Percentiles rank a stretch among this genome's conserved stretches.
Conservation (phyloP, 2,329 filamentous ascomycete species). For the Calcarisporium arbuscula region DNA sequence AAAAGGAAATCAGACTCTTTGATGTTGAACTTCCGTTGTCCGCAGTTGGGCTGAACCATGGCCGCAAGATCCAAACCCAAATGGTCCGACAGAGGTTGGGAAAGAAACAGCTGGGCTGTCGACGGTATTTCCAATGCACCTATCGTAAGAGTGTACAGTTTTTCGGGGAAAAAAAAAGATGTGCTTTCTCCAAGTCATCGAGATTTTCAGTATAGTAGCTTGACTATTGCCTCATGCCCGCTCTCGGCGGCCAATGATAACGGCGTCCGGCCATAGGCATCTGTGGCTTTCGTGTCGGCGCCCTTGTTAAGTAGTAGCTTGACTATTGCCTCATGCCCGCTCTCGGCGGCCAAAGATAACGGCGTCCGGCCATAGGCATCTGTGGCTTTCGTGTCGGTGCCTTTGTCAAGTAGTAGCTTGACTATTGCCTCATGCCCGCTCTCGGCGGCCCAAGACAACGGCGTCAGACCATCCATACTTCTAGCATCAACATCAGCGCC, state of each 20-base stretch:
- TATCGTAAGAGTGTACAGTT: no score
- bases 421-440: not conserved
- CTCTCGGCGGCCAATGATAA: not conserved
- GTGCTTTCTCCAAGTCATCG: no score
- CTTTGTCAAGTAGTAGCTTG: constrained; percentile 6
- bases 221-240: not conserved
- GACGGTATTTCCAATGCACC: no score
- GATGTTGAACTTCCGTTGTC: no score
- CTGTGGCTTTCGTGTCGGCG: constrained; percentile 1
- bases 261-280: not conserved
- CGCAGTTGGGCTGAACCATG: no score
- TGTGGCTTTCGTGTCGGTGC: constrained; percentile 2
- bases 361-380: not conserved
- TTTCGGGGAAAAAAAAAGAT: no score
- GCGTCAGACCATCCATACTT: not conserved
- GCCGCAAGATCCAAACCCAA: no score
- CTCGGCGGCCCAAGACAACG: not conserved
- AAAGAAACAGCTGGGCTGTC: no score
- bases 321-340: not conserved
- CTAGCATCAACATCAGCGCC: constrained; percentile 2
- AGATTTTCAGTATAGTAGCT: no score
- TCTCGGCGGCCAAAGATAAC: not conserved
- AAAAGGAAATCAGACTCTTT: no score
- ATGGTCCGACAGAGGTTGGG: no score
- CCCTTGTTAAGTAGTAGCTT: constrained; percentile 6